Evolutionary conservation across 2,329 filamentous ascomycete genomes (phyloP), one percentile per base, ranked within the genome.

Genomic region (Diaporthe batatas): DNA sequence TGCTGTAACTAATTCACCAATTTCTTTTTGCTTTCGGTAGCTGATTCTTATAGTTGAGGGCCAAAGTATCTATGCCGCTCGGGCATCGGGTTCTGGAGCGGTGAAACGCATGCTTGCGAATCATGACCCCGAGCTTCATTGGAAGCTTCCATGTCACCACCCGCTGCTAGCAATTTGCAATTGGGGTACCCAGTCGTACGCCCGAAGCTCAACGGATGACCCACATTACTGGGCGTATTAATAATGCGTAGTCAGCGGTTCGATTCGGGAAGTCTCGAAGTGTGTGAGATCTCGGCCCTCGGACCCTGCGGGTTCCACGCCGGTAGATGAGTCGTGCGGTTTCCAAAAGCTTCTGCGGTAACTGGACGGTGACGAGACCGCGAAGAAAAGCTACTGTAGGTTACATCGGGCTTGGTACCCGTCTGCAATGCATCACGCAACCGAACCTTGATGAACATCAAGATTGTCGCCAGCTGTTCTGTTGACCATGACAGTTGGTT

Each of bases 41-140:
- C 59, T 10, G 18, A 29, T 23, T 65, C 29, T 65, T 65, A 65
- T 65, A 65, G 59, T 25, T 36, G n/a, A 16, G 6, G 21, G 29
- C 59, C 29, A 11, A 34, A 34, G 29, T 36, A 36, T 51, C 11
- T 2, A 51, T 36, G 18, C 36, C 59, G 44, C 59, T 65, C 59
- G 11, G 44, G 29, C 44, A 65, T n/a, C 23, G 21, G 7, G 11
- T 12, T 25, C 21, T 21, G 1, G 18, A 23, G 59, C 44, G 59
- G 59, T 65, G 59, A 65, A 65, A 65, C 59, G 36, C 8, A 2
- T 36, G 21, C 12, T 21, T 65, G 42, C 59, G 12, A 65, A 65
- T 65, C 42, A 65, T 34, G 18, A 8, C 12, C 39, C 39, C 16
- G 10, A 47, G 42, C 49, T 49, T 42, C 6, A 34, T 23, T 29